Conservation (phyloP, 2,329 filamentous ascomycete genomes). For the Pseudogymnoascus sp. region DNA sequence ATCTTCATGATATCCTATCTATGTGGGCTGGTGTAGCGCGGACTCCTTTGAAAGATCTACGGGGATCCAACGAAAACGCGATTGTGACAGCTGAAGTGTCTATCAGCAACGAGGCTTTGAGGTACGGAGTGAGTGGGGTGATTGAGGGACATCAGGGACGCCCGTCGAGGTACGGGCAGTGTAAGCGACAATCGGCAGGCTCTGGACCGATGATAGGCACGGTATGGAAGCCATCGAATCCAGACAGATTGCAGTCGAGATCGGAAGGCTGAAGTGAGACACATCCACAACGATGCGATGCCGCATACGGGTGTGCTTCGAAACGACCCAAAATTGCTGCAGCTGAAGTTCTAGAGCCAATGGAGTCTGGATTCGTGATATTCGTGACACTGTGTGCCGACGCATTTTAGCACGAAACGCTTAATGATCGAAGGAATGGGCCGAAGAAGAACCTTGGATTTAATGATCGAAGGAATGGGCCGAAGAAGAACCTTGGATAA, state of each 20-base stretch:
- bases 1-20: not conserved
- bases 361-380: not conserved
- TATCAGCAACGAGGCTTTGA: not conserved
- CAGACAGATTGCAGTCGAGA: not conserved
- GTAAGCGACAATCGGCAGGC: not conserved
- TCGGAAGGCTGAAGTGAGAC: not conserved
- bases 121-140: not conserved
- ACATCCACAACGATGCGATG: not conserved
- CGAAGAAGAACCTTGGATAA: not conserved
- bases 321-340: not conserved
- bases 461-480: not conserved
- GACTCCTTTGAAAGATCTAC: not conserved
- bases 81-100: conserved; percentile 1
- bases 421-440: not conserved
- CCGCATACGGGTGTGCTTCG: not conserved
- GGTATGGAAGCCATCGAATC: not conserved
- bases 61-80: not conserved
- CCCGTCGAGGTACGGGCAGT: not conserved
- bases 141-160: not conserved
- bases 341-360: not conserved
- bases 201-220: not conserved
- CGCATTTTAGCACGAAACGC: not conserved
- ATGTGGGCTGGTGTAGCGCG: not conserved
- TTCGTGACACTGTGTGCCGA: not conserved
- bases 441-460: not conserved